phyloP scores from a whole-genome alignment of 768 basidiomycete species.

The Russula griseocarnosa region DNA sequence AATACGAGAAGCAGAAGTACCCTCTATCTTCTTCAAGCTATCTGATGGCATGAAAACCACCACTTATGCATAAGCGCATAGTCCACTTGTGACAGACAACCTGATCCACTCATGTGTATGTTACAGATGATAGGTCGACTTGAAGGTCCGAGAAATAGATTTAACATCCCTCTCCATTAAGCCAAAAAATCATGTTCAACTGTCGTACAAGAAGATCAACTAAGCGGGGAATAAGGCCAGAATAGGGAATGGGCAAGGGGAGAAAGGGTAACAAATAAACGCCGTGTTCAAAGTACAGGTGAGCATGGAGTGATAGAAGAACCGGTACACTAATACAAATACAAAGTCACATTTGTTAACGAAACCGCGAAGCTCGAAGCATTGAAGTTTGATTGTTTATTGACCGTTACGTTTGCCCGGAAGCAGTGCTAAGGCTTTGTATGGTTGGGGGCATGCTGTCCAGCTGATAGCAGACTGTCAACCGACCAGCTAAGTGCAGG shows the following conservation, averaged over 20 bases:
- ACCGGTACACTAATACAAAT: not conserved
- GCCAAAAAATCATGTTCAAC: not conserved
- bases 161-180: not conserved
- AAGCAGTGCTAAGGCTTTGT: not conserved
- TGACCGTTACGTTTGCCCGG: not conserved
- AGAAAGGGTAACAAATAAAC: not conserved
- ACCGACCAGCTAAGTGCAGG: not conserved
- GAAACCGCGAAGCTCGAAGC: too few relatives aligned
- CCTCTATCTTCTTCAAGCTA: not conserved
- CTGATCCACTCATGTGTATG: not conserved
- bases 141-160: not conserved
- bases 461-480: not conserved
- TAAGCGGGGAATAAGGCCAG: not conserved
- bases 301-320: not conserved
- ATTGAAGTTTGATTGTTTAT: not conserved
- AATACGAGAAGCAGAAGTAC: not conserved
- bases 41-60: not conserved
- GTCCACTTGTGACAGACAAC: not conserved
- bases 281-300: not conserved
- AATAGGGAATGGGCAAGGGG: not conserved
- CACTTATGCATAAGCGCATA: not conserved
- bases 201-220: not conserved
- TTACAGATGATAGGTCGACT: not conserved
- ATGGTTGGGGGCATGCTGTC: not conserved
- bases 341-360: not conserved